Base-by-base conservation (phyloP, 1,139 yeast genomes). In the Kodamaea derodonti region DNA sequence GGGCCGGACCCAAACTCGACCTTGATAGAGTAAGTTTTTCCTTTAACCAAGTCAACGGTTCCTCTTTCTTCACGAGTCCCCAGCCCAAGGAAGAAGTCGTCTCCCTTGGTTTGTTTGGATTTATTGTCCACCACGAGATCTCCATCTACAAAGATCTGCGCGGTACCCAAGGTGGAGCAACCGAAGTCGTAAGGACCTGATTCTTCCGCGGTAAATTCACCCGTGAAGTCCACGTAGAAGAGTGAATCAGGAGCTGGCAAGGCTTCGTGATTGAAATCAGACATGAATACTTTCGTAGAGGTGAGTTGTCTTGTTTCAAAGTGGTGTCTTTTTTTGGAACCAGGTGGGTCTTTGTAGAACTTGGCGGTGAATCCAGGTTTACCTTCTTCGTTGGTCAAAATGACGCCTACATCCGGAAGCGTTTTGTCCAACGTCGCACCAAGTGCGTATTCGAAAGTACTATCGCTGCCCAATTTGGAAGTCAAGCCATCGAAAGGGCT, bases 71-170 rank as follows among this genome's bases (percentile, higher is more conserved):
- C 81, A 18, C 62, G 49, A 20, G 80, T 67, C 34, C 80, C 80
- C 48, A 65, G 54, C n/a, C 75, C 73, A 37, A 60, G 48, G 46
- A 60, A 58, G 55, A 73, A 75, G 4, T 68, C 63, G 22, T 60
- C 56, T 27, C 83, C 84, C 27, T 51, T 52, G 12, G 47, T 60
- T 57, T 79, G 84, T 16, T 62, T 53, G 28, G 76, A 72, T 48
- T 68, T 71, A 58, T 78, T 77, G 50, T 78, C 83, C 39, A 77
- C 76, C 20, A 78, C 62, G 35, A 75, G 56, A 48, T 72, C 52
- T 36, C 56, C 80, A 44, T 79, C 70, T 33, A 79, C 54, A 46
- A 64, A 78, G 11, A 79, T 42, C 47, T 64, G 66, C 24, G 78
- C 80, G 31, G 80, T 72, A 31, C 84, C 84, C 34, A 65, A 50